Evolutionary conservation across 1,139 yeast species (phyloP), one percentile per base, ranked within the genome.

Genomic region (Barnettozyma hawaiiensis): DNA sequence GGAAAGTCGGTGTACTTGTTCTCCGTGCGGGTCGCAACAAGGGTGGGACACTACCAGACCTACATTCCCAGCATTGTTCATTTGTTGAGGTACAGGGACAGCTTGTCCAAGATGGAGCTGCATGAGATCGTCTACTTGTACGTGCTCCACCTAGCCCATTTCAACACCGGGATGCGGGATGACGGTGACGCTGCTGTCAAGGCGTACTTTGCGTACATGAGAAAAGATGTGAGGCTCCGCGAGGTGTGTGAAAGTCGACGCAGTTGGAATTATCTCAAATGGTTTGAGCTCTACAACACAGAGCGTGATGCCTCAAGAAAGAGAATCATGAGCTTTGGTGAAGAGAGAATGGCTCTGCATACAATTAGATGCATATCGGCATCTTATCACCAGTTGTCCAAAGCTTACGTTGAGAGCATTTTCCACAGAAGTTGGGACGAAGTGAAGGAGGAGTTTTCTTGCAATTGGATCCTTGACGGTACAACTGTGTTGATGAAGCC

Each of bases 31-130:
- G 62, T 75, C 4, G 62, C 79, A 0, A 60, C 75, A 0, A 61
- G 68, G 5, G 58, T 71, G 5, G 78, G 78, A 3, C 76, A 75
- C 49, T 73, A 75, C 50, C 79, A 76, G 47, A 73, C 84, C 1
- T 79, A 77, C 50, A 48, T 78, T 1, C 83, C 85, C 1, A 66
- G 79, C 39, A 71, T 76, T 7, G 59, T 59, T 33, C 71, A 68
- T 50, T 57, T 76, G 11, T 57, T 76, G 35, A 53, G 40, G 21
- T 23, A 47, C 11, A 5, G 38, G 14, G 42, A 35, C 0, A 41
- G 63, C 1, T 53, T 75, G 18, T 47, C 52, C 1, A 39, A 46
- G 0, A 44, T 47, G 0, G 81, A 76, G 44, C 40, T 56, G 2
- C 55, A 61, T 20, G 81, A 76, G 44, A 53, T 76, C 2, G 59